Conservation (phyloP, 129 eudicot species). For the Gnaphalium uliginosum region DNA sequence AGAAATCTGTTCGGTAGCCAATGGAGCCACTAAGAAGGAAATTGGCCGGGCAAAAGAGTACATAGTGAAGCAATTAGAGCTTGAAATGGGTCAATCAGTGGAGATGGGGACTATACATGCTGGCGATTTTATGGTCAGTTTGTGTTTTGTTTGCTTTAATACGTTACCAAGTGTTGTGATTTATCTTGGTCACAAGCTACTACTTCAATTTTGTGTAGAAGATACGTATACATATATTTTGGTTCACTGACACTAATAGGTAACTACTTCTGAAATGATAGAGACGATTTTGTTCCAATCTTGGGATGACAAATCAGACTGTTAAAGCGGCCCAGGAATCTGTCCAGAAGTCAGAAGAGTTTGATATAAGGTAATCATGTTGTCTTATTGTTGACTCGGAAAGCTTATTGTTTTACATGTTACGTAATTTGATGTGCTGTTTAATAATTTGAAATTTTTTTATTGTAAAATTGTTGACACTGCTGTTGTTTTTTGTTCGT, state of each 20-base stretch:
- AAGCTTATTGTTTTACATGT: not conserved
- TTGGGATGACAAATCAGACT: slow-evolving; percentile 68
- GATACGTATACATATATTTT: not conserved
- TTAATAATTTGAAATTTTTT: not conserved
- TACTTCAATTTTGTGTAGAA: not conserved
- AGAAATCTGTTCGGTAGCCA: slow-evolving; percentile 75
- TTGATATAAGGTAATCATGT: slow-evolving; percentile 68
- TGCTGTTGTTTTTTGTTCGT: not conserved
- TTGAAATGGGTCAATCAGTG: slow-evolving; percentile 67
- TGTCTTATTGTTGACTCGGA: not conserved
- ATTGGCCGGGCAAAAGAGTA: slow-evolving; percentile 77
- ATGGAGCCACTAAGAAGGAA: slow-evolving; percentile 83
- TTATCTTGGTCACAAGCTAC: not conserved
- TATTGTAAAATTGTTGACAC: not conserved
- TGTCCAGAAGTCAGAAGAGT: slow-evolving; percentile 59
- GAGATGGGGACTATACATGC: slow-evolving; percentile 80
- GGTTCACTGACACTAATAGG: slow-evolving; percentile 5
- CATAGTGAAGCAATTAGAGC: slow-evolving; percentile 70
- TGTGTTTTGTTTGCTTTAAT: not conserved
- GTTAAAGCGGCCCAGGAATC: slow-evolving; percentile 83
- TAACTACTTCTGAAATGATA: slow-evolving; percentile 12
- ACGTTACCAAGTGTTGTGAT: not conserved
- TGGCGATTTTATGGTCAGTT: slow-evolving; percentile 70
- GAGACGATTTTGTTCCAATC: slow-evolving; percentile 90
- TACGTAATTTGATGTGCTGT: not conserved